These are phyloP conservation scores for Waltergamsia citrina DNA, from an alignment of 2,329 filamentous ascomycete species.

Conservation along the genomic window DNA sequence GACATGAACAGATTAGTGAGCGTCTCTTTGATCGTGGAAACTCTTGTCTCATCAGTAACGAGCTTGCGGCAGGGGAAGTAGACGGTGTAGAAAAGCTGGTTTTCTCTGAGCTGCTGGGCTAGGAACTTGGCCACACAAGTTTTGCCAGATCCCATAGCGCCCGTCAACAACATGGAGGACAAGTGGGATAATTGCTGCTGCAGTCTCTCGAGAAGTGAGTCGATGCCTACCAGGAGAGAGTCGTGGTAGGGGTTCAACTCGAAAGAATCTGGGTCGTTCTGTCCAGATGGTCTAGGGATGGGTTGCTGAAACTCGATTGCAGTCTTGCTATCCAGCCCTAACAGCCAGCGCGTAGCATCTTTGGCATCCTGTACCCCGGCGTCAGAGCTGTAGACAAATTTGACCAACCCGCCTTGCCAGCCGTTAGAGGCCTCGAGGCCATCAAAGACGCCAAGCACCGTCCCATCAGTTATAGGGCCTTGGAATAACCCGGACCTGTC, in stretches of 20 bases:
- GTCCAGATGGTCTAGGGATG: constrained; percentile 54
- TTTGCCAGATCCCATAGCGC: constrained; percentile 85
- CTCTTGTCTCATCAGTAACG: constrained; percentile 81
- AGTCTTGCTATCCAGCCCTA: constrained; percentile 67
- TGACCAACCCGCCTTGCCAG: constrained; percentile 79
- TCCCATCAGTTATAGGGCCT: constrained; percentile 83
- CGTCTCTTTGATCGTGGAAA: constrained; percentile 85
- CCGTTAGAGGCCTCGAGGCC: constrained; percentile 44
- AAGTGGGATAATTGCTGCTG: constrained; percentile 70
- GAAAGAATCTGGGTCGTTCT: constrained; percentile 30
- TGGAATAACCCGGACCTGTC: constrained; percentile 51
- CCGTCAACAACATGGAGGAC: constrained; percentile 84
- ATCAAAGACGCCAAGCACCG: constrained; percentile 55
- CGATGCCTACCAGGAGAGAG: constrained; percentile 73
- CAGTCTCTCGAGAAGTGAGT: constrained; percentile 63
- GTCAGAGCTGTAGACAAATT: constrained; percentile 49
- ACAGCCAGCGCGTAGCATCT: constrained; percentile 55
- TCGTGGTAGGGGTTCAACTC: constrained; percentile 47
- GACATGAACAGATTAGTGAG: constrained; percentile 76
- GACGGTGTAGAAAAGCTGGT: constrained; percentile 69
- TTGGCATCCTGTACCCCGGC: constrained; percentile 28
- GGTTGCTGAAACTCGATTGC: constrained; percentile 68
- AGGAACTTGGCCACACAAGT: constrained; percentile 70
- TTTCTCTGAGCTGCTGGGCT: constrained; percentile 61
- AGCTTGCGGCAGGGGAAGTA: constrained; percentile 84